Conservation (phyloP, 2,329 filamentous ascomycete species). For the Talaromyces sp. region DNA sequence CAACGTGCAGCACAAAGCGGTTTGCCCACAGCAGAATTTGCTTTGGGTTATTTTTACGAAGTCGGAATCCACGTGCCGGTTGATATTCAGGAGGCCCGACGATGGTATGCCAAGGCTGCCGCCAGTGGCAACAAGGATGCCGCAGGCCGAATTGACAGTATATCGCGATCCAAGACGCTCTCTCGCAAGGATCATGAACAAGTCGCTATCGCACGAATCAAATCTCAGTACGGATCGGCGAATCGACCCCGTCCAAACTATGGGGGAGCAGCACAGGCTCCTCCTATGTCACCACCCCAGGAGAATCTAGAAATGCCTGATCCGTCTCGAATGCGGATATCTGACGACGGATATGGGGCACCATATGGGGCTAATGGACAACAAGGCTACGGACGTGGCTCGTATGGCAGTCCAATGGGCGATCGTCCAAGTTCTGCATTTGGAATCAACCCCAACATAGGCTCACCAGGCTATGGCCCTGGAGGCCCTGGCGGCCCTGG, state of each 20-base stretch:
- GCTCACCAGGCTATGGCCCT: slow-evolving; percentile 35
- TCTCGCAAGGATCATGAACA: slow-evolving; percentile 92
- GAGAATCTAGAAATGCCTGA: slow-evolving; percentile 50
- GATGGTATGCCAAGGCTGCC: slow-evolving; percentile 87
- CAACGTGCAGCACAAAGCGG: slow-evolving; percentile 78
- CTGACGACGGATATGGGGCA: slow-evolving; percentile 27
- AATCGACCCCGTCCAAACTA: slow-evolving; percentile 26
- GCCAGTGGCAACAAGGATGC: slow-evolving; percentile 92
- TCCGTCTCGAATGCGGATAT: slow-evolving; percentile 43
- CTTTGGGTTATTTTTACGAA: slow-evolving; percentile 95
- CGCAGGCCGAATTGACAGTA: slow-evolving; percentile 72
- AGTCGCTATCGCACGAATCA: slow-evolving; percentile 83
- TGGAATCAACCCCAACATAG: slow-evolving; percentile 48
- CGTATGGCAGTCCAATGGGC: slow-evolving; percentile 34
- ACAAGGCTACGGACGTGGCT: slow-evolving; percentile 30
- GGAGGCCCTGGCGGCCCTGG: slow-evolving; percentile 25
- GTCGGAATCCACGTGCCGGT: slow-evolving; percentile 90
- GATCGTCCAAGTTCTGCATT: slow-evolving; percentile 47
- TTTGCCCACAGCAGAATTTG: slow-evolving; percentile 88
- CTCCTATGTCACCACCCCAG: slow-evolving; percentile 40
- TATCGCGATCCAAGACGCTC: slow-evolving; percentile 76
- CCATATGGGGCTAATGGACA: slow-evolving; percentile 42
- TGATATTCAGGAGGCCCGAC: slow-evolving; percentile 74
- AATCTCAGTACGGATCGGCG: slow-evolving; percentile 70
- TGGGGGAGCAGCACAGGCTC: slow-evolving; percentile 12